Evolutionary conservation across 208 protist genomes (phyloP).

Genomic region (Leishmania major): DNA sequence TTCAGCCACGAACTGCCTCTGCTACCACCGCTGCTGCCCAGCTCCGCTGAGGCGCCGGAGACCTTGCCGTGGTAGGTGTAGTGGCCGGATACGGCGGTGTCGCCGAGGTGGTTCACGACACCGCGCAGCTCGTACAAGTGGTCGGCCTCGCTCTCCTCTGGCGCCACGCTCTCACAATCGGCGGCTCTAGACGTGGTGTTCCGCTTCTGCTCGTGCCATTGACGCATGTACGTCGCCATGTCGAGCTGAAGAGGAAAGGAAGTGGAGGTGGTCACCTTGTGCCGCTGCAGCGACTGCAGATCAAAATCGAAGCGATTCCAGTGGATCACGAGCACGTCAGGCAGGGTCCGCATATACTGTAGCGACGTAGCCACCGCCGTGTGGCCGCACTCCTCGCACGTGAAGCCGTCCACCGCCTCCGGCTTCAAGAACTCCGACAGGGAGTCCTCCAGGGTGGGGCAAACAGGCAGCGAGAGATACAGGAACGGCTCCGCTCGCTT

Average conservation of each 20-base stretch:
- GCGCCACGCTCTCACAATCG: background rate
- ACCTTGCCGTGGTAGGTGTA: constrained; percentile 84
- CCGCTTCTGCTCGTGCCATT: constrained; percentile 53
- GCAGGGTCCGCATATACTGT: constrained; percentile 75
- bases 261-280: constrained; percentile 63
- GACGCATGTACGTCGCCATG: constrained; percentile 49
- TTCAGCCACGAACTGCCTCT: constrained; percentile 44
- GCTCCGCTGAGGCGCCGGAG: background rate
- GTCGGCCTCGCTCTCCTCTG: background rate
- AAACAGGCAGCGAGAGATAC: constrained; percentile 73
- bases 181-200: background rate
- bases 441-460: constrained; percentile 58
- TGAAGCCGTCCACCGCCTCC: constrained; percentile 72
- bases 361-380: constrained; percentile 62
- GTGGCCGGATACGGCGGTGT: constrained; percentile 69
- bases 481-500: constrained; percentile 74
- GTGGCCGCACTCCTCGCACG: constrained; percentile 66
- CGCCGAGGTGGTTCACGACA: constrained; percentile 75
- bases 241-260: constrained; percentile 65
- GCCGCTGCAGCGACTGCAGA: constrained; percentile 54
- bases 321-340: constrained; percentile 76
- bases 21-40: background rate
- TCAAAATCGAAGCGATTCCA: constrained; percentile 85
- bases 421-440: constrained; percentile 60
- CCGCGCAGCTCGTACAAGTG: constrained; percentile 66